phyloP scores from a whole-genome alignment of 305 asterid genomes.

The Fraxinus baroniana region DNA sequence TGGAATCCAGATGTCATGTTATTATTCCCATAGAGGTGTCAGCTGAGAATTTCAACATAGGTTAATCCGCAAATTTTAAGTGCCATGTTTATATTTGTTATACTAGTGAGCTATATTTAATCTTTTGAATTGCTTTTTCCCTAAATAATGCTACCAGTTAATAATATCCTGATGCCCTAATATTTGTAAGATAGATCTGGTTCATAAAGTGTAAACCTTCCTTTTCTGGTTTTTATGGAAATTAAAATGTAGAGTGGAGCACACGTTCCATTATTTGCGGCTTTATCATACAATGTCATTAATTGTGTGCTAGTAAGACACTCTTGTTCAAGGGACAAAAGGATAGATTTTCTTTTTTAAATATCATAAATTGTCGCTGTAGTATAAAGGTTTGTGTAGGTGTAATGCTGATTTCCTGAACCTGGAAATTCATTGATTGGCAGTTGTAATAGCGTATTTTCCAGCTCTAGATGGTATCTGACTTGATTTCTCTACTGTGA shows the following conservation, averaged over 20 bases:
- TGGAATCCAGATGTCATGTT: not conserved
- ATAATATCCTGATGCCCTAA: conserved; percentile 10
- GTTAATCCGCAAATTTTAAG: not conserved
- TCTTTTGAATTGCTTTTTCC: not conserved
- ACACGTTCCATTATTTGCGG: not conserved
- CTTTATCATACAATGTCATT: not conserved
- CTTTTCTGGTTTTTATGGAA: conserved; percentile 10
- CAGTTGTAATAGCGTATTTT: conserved; percentile 16
- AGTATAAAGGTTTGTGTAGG: conserved; percentile 4
- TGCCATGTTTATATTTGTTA: not conserved
- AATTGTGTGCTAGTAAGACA: not conserved
- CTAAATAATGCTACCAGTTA: not conserved
- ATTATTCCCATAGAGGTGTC: conserved; percentile 10
- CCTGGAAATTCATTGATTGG: conserved; percentile 6
- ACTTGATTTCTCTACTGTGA: conserved; percentile 1
- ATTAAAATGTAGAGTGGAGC: conserved; percentile 2
- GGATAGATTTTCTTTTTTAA: not conserved
- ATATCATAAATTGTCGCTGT: not conserved
- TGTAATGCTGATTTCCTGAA: conserved; percentile 5
- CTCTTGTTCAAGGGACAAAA: conserved; percentile 1
- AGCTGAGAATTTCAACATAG: conserved; percentile 9
- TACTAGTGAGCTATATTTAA: not conserved
- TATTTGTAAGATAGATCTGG: not conserved
- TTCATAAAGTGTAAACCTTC: conserved; percentile 14
- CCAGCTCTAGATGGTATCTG: conserved; percentile 12